Evolutionary conservation across 2,329 filamentous ascomycete genomes (phyloP).

Genomic region (Aureobasidium sp.): DNA sequence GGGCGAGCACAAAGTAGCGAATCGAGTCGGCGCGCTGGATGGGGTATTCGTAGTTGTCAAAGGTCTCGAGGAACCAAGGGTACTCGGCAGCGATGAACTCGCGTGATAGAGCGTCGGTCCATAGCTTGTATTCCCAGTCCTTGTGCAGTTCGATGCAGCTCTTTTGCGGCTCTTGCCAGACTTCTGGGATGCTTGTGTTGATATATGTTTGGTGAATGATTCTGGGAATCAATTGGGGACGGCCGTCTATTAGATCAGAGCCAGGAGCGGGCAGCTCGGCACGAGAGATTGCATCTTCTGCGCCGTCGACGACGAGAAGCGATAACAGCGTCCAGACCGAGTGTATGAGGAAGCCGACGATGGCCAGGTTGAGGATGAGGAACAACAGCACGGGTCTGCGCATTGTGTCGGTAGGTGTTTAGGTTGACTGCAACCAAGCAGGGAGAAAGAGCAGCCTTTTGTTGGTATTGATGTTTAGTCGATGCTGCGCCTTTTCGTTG

Average conservation of each 20-base stretch:
- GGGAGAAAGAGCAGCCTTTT: background rate
- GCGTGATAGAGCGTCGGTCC: slow-evolving; percentile 62
- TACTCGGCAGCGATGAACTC: slow-evolving; percentile 67
- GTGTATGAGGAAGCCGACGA: slow-evolving; percentile 56
- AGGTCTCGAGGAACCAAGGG: slow-evolving; percentile 61
- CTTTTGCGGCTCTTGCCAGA: slow-evolving; percentile 57
- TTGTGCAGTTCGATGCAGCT: slow-evolving; percentile 59
- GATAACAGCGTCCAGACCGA: slow-evolving; percentile 62
- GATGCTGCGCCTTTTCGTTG: slow-evolving; percentile 1
- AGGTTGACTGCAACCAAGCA: background rate
- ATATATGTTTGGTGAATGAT: slow-evolving; percentile 72
- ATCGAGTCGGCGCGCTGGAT: slow-evolving; percentile 65
- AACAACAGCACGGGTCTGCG: slow-evolving; percentile 53
- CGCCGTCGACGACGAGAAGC: slow-evolving; percentile 59
- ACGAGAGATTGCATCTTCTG: slow-evolving; percentile 56
- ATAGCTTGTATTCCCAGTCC: slow-evolving; percentile 72
- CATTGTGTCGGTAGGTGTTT: slow-evolving; percentile 37
- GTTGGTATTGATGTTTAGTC: background rate
- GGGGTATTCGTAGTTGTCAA: slow-evolving; percentile 62
- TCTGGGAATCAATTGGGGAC: slow-evolving; percentile 58
- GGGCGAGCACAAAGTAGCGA: slow-evolving; percentile 67
- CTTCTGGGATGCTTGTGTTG: slow-evolving; percentile 57
- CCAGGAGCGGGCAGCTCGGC: slow-evolving; percentile 58
- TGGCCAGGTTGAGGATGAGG: slow-evolving; percentile 53
- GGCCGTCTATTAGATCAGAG: slow-evolving; percentile 47